A percentile compares a stretch with the other conserved stretches of the same genome.
Evolutionary conservation across 176 grass and related monocot species (phyloP).

Genomic region (Echinochloa phyllopogon): DNA sequence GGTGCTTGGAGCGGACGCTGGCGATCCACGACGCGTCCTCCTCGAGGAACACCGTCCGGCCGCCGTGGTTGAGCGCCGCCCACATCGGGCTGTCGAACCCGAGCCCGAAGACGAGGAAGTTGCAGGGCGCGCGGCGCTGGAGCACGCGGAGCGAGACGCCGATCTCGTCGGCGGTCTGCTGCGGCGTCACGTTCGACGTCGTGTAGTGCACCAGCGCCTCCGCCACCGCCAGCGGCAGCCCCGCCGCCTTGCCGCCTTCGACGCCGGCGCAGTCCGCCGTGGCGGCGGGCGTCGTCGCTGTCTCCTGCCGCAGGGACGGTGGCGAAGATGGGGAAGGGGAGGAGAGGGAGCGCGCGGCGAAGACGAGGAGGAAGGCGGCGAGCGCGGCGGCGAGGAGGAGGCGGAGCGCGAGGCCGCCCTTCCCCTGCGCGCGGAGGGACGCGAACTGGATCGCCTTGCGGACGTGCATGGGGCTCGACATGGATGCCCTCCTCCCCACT

Average conservation of each 20-base stretch:
- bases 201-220: slow-evolving; percentile 71
- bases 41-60: slow-evolving; percentile 87
- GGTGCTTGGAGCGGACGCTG: slow-evolving; percentile 45
- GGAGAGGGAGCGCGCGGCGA: slow-evolving; percentile 43
- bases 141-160: slow-evolving; percentile 56
- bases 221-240: slow-evolving; percentile 45
- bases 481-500: background rate
- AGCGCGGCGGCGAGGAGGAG: slow-evolving; percentile 41
- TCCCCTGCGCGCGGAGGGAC: slow-evolving; percentile 48
- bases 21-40: slow-evolving; percentile 91
- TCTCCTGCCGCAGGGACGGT: background rate
- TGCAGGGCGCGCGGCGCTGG: slow-evolving; percentile 57
- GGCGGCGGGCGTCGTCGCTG: too few species aligned
- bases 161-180: slow-evolving; percentile 63
- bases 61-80: slow-evolving; percentile 91
- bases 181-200: slow-evolving; percentile 54
- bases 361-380: slow-evolving; percentile 45
- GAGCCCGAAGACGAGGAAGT: slow-evolving; percentile 77
- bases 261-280: too few species aligned
- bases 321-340: background rate
- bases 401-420: slow-evolving; percentile 30
- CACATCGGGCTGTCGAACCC: slow-evolving; percentile 68
- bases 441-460: slow-evolving; percentile 54
- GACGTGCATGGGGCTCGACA: slow-evolving; percentile 51
- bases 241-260: background rate